Percentiles rank a stretch among this genome's conserved stretches.
phyloP scores from a whole-genome alignment of 2,329 filamentous ascomycete species.

The Alternaria brassicicola region DNA sequence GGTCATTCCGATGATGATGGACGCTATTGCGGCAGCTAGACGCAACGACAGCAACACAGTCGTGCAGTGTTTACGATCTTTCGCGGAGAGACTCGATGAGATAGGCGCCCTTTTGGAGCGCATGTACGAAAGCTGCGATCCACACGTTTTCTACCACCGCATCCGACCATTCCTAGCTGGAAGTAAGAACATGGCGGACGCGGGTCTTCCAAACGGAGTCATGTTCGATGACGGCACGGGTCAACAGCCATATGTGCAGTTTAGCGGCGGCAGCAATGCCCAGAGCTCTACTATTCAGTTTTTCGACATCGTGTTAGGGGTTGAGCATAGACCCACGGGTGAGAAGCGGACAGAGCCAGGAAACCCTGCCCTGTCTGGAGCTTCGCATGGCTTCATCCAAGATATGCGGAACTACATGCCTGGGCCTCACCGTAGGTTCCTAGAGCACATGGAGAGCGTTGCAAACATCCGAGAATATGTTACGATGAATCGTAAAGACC shows the following conservation, averaged over 20 bases:
- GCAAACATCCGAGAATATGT: constrained; percentile 90
- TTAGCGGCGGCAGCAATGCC: constrained; percentile 92
- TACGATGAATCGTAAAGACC: constrained; percentile 64
- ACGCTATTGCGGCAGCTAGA: constrained; percentile 81
- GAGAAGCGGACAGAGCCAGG: constrained; percentile 61
- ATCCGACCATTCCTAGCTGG: constrained; percentile 96
- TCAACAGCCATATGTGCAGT: constrained; percentile 74
- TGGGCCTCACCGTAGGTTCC: constrained; percentile 85
- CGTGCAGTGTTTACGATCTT: constrained; percentile 74
- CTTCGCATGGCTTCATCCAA: constrained; percentile 86
- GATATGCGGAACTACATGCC: constrained; percentile 99
- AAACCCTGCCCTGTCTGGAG: constrained; percentile 51
- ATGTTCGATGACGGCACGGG: constrained; percentile 83
- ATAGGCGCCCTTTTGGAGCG: constrained; percentile 77
- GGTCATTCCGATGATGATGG: constrained; percentile 85
- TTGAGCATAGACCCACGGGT: constrained; percentile 90
- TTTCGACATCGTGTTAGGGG: constrained; percentile 88
- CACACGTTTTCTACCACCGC: constrained; percentile 91
- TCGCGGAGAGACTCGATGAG: constrained; percentile 88
- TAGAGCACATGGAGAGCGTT: constrained; percentile 77
- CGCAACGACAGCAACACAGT: constrained; percentile 72
- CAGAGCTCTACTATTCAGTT: constrained; percentile 97
- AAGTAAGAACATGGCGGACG: constrained; percentile 96
- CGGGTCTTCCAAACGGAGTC: constrained; percentile 85
- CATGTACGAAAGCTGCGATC: constrained; percentile 96